Percentiles rank a stretch among this genome's conserved stretches.
Conservation (phyloP, 2,329 filamentous ascomycete genomes). For the Ophiostoma fasciatum region DNA sequence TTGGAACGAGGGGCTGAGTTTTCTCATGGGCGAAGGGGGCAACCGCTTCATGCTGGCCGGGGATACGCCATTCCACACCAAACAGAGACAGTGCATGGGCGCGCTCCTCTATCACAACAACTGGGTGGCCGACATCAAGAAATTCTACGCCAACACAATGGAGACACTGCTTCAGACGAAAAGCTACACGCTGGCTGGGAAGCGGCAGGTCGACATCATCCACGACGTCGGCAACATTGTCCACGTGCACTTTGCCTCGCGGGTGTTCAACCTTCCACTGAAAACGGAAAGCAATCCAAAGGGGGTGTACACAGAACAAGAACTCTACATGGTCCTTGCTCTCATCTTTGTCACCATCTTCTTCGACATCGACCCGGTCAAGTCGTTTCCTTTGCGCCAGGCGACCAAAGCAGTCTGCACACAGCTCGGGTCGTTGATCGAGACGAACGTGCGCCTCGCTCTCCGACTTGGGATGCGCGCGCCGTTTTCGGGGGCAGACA, state of each 20-base stretch:
- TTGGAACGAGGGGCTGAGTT: conserved; percentile 49
- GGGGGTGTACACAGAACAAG: conserved; percentile 40
- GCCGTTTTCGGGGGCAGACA: conserved; percentile 35
- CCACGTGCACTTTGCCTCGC: conserved; percentile 48
- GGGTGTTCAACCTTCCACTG: conserved; percentile 49
- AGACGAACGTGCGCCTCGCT: conserved; percentile 48
- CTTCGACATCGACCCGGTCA: conserved; percentile 49
- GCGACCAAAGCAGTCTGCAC: conserved; percentile 40
- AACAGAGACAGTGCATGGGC: conserved; percentile 37
- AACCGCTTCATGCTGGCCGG: conserved; percentile 42
- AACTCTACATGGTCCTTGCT: conserved; percentile 47
- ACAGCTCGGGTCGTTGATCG: conserved; percentile 46
- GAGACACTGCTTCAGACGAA: conserved; percentile 48
- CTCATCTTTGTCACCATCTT: conserved; percentile 53
- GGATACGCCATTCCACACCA: conserved; percentile 30
- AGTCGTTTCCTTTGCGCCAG: conserved; percentile 48
- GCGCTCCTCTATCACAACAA: conserved; percentile 45
- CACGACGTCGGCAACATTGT: conserved; percentile 55
- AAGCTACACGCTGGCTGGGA: conserved; percentile 44
- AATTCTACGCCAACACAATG: conserved; percentile 51
- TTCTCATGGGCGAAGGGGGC: conserved; percentile 41
- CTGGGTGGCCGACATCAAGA: conserved; percentile 47
- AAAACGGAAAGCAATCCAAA: conserved; percentile 46
- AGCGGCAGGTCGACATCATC: conserved; percentile 55
- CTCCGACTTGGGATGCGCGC: conserved; percentile 27